A percentile compares a stretch with the other conserved stretches of the same genome.
Conservation (phyloP, 306 rosid species). For the Senna siamea region DNA sequence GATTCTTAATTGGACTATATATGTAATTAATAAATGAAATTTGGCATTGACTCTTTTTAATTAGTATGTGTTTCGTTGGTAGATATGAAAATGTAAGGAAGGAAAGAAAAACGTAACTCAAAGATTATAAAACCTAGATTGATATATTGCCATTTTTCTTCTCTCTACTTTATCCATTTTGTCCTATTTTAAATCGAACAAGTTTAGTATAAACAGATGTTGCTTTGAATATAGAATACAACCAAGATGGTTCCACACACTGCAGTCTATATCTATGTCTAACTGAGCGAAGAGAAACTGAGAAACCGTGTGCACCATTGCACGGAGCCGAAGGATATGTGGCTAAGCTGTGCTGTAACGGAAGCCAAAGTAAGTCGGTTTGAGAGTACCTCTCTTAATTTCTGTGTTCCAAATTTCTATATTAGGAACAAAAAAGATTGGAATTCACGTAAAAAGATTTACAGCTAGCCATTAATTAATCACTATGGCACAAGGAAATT, state of each 20-base stretch:
- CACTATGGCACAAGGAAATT: neutral
- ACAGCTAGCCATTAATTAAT: neutral
- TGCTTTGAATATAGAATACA: too few species aligned
- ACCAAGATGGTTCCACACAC: too few species aligned
- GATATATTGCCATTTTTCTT: neutral
- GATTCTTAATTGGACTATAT: neutral
- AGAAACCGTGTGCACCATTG: neutral
- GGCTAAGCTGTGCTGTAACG: neutral
- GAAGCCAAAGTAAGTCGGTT: neutral
- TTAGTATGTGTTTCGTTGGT: neutral
- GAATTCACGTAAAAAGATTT: slow-evolving; percentile 6
- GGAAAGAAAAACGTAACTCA: neutral
- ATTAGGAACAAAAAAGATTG: neutral
- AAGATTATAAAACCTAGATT: neutral
- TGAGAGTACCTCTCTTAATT: neutral
- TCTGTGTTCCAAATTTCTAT: neutral
- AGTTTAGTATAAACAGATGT: neutral
- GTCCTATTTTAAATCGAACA: neutral
- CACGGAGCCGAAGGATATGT: neutral
- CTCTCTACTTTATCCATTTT: neutral
- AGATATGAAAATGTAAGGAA: neutral
- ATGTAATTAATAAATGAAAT: too few species aligned
- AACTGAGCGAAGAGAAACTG: too few species aligned
- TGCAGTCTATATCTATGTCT: too few species aligned
- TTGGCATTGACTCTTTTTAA: neutral